Percentiles rank a stretch among this genome's conserved stretches.
These are phyloP conservation scores for Ophiocordyceps camponoti-leonardi DNA, from an alignment of 2,329 filamentous ascomycete genomes.

Conservation along the genomic window DNA sequence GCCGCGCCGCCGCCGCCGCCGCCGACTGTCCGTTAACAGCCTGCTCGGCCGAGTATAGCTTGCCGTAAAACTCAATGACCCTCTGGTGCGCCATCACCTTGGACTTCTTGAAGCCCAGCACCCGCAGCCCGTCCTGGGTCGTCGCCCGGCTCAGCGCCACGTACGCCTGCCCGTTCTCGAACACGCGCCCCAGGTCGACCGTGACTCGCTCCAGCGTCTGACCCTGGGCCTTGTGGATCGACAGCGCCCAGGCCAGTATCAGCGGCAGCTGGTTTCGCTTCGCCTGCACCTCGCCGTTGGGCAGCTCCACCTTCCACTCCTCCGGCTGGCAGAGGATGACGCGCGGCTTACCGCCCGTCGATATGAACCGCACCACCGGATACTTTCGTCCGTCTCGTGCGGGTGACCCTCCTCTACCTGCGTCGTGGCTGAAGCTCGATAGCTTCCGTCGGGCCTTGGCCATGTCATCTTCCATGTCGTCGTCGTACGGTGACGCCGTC, in stretches of 20 bases:
- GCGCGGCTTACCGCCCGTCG: slow-evolving; percentile 49
- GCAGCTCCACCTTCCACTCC: slow-evolving; percentile 93
- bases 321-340: slow-evolving; percentile 67
- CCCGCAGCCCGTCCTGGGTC: slow-evolving; percentile 70
- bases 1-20: no score
- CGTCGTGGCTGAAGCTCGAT: slow-evolving; percentile 26
- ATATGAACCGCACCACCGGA: slow-evolving; percentile 71
- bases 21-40: slow-evolving; percentile 10
- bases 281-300: slow-evolving; percentile 84
- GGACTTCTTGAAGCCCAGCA: slow-evolving; percentile 69
- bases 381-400: slow-evolving; percentile 39
- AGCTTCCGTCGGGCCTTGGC: slow-evolving; percentile 39
- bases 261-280: slow-evolving; percentile 69
- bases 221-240: slow-evolving; percentile 95
- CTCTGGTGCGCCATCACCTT: slow-evolving; percentile 91
- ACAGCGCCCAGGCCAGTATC: slow-evolving; percentile 91
- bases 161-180: slow-evolving; percentile 96
- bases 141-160: slow-evolving; percentile 90
- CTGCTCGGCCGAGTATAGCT: slow-evolving; percentile 57
- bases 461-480: slow-evolving; percentile 21
- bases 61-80: slow-evolving; percentile 72
- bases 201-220: slow-evolving; percentile 89
- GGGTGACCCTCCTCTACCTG: slow-evolving; percentile 19
- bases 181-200: slow-evolving; percentile 80
- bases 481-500: slow-evolving; percentile 25